These are phyloP conservation scores for Pisolithus thermaeus DNA, from an alignment of 1,284 basidiomycete genomes.

Conservation along the genomic window DNA sequence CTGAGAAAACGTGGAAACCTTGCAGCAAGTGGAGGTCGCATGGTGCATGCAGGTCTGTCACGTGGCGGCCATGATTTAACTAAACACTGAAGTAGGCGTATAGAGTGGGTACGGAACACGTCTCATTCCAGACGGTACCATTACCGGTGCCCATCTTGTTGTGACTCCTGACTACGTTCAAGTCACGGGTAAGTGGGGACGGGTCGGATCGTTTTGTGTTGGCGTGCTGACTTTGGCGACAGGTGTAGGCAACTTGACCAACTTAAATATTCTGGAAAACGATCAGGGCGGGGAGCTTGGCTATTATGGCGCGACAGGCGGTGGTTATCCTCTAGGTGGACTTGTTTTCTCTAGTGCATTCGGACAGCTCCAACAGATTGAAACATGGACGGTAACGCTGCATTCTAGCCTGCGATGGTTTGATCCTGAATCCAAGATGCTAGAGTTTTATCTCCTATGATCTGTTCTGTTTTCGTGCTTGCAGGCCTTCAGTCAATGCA, in stretches of 20 bases:
- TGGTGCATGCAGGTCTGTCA: constrained; percentile 57
- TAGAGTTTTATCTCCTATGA: constrained; percentile 54
- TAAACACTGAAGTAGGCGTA: neutral
- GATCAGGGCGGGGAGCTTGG: constrained; percentile 62
- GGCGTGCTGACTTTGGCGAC: constrained; percentile 4
- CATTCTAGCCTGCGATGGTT: neutral
- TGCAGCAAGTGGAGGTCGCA: constrained; percentile 56
- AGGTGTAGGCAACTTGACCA: constrained; percentile 61
- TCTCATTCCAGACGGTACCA: constrained; percentile 70
- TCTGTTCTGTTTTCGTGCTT: constrained; percentile 73
- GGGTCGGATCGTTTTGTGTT: too few relatives aligned
- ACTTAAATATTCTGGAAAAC: constrained; percentile 57
- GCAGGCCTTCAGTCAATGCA: constrained; percentile 54
- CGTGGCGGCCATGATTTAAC: constrained; percentile 1
- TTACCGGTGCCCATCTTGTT: constrained; percentile 68
- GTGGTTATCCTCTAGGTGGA: constrained; percentile 65
- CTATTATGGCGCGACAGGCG: constrained; percentile 54
- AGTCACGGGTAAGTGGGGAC: constrained; percentile 44
- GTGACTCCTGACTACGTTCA: constrained; percentile 68
- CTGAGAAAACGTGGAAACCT: constrained; percentile 9
- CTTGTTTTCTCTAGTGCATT: constrained; percentile 71
- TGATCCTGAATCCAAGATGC: constrained; percentile 13
- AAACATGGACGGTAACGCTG: constrained; percentile 59
- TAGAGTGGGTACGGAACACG: constrained; percentile 60
- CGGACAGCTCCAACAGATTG: constrained; percentile 49